A percentile compares a stretch with the other conserved stretches of the same genome.
phyloP scores from a whole-genome alignment of 1,284 basidiomycete species.

The Meira nashicola region DNA sequence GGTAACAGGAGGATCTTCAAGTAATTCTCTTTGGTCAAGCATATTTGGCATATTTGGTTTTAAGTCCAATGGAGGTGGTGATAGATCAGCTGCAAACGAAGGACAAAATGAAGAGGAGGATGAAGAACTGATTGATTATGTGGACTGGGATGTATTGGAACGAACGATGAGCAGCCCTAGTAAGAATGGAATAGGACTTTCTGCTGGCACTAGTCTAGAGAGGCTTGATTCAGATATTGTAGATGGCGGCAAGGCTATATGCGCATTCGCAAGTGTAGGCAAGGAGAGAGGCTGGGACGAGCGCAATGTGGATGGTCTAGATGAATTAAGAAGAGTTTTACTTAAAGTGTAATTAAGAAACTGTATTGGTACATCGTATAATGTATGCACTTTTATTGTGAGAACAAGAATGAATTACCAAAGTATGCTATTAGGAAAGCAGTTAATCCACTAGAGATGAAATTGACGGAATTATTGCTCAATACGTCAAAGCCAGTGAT shows the following conservation, averaged over 20 bases:
- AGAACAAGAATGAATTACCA: not conserved
- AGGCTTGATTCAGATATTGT: slow-evolving; percentile 39
- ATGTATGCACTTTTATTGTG: not conserved
- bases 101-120: slow-evolving; percentile 34
- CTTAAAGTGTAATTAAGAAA: not conserved
- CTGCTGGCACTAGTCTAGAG: slow-evolving; percentile 24
- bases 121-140: slow-evolving; percentile 38
- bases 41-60: too few relatives aligned
- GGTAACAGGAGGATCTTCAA: slow-evolving; percentile 17
- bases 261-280: slow-evolving; percentile 34
- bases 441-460: slow-evolving; percentile 25
- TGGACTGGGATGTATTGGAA: slow-evolving; percentile 23
- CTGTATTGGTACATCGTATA: not conserved
- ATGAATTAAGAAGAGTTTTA: slow-evolving; percentile 7
- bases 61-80: not conserved
- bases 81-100: slow-evolving; percentile 15
- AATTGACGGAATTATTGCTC: slow-evolving; percentile 63
- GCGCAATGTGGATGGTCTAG: slow-evolving; percentile 9
- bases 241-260: slow-evolving; percentile 27
- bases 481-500: slow-evolving; percentile 71
- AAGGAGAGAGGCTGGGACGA: slow-evolving; percentile 21
- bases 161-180: slow-evolving; percentile 2
- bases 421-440: slow-evolving; percentile 18
- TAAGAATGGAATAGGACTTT: not conserved
- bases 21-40: not conserved